A percentile compares a stretch with the other conserved stretches of the same genome.
Evolutionary conservation across 768 basidiomycete genomes (phyloP).

Genomic region (Pisolithus orientalis): DNA sequence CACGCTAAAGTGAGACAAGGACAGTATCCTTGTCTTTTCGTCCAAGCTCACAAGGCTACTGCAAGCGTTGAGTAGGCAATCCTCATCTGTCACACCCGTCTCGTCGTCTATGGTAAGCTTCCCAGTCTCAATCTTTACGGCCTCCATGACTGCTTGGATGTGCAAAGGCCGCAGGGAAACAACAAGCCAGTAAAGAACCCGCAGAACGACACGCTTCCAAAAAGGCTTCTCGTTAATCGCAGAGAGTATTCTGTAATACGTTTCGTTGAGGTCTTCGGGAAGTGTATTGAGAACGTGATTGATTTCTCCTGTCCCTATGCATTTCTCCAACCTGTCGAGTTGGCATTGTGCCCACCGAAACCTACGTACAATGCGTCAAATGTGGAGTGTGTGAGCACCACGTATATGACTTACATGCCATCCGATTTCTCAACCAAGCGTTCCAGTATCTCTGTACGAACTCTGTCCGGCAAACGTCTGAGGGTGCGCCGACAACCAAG

Average conservation of each 20-base stretch:
- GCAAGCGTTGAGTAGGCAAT: constrained; percentile 9
- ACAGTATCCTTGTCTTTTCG: constrained; percentile 4
- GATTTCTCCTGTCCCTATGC: constrained; percentile 6
- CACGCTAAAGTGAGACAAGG: constrained; percentile 19
- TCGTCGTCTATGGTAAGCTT: constrained; percentile 3
- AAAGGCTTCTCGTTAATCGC: constrained; percentile 3
- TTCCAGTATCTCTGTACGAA: constrained; percentile 8
- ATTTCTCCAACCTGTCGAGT: constrained; percentile 8
- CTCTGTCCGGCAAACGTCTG: not conserved
- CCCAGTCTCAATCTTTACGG: constrained; percentile 6
- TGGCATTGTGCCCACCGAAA: constrained; percentile 21
- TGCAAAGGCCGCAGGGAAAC: constrained; percentile 10
- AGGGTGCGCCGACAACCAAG: constrained; percentile 5
- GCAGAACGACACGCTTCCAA: constrained; percentile 2
- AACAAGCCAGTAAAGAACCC: constrained; percentile 14
- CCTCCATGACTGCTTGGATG: constrained; percentile 9
- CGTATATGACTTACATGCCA: constrained; percentile 11
- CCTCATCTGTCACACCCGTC: constrained; percentile 2
- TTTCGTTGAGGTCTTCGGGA: constrained; percentile 14
- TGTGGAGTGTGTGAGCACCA: not conserved
- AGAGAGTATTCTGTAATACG: constrained; percentile 15
- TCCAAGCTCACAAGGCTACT: constrained; percentile 12
- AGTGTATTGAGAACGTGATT: constrained; percentile 10
- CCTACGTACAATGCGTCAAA: constrained; percentile 1
- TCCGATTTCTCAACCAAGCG: constrained; percentile 8